phyloP scores from a whole-genome alignment of 306 rosid genomes.

The Trichosanthes truncata region DNA sequence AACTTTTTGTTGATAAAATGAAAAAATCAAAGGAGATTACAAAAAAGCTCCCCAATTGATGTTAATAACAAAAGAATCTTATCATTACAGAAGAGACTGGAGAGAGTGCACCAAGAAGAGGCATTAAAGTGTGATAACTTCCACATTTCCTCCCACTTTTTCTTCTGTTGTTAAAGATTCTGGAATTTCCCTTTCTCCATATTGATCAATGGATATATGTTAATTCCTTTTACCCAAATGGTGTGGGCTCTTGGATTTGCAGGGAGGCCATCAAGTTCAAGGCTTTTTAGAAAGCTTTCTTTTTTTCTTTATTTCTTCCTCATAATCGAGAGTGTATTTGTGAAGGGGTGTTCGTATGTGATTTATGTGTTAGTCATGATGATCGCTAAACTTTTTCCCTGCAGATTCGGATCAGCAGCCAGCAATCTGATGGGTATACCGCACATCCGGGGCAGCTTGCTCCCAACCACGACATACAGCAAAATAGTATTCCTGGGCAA shows the following conservation, averaged over 20 bases:
- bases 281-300: background rate
- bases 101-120: background rate
- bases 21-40: background rate
- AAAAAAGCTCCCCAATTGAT: background rate
- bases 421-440: conserved; percentile 3
- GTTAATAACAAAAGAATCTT: background rate
- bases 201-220: background rate
- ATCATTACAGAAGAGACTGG: background rate
- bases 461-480: background rate
- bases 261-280: background rate
- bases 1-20: background rate
- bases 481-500: background rate
- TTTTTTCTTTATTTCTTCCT: background rate
- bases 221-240: background rate
- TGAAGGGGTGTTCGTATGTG: background rate
- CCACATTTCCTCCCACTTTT: background rate
- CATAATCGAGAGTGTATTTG: background rate
- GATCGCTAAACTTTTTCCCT: conserved; percentile 7
- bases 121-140: background rate
- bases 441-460: conserved; percentile 10
- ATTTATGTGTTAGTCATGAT: background rate
- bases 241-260: background rate
- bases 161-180: background rate
- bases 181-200: background rate
- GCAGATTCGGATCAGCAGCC: conserved; percentile 10